Base-by-base conservation (phyloP, 2,329 filamentous ascomycete genomes). In the Cryphonectria parasitica region DNA sequence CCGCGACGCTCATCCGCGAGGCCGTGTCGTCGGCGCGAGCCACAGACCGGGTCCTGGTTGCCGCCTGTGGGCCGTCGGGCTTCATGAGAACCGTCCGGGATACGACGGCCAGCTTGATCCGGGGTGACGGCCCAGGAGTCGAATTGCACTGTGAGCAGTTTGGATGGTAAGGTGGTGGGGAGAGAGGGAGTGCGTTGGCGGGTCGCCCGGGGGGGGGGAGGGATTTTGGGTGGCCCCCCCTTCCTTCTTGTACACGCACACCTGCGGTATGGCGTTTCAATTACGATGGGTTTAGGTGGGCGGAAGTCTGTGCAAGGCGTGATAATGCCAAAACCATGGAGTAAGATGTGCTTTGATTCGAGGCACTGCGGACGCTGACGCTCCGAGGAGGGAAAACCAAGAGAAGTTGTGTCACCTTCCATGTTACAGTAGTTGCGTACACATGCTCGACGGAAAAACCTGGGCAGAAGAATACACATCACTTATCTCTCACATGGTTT, bases 81-180 rank as follows among this genome's bases (percentile, higher is more conserved):
- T 74, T 87, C 65, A 83, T 85, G 78, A 77, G 78, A 63, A 77
- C 78, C 2, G 83, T 84, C n/a, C 80, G 85, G 61, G 79, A 83
- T 39, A 81, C 82, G 0, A 81, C 82, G 11, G 84, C 85, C 2
- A 77, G 77, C 41, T 80, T 80, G 73, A 85, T 87, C 49, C 78
- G 76, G 0, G 77, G 79, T 1, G 78, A 80, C 34, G 85, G 85
- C 3, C 83, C 85, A 0, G 83, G 81, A 39, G 80, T 87, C n/a
- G 84, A 86, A 75, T 77, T 86, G 63, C 84, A 87, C 74, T 84
- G 82, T 72, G 85, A 87, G 75, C 80, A 84, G 74, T 85, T 86
- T 72, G 82, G 82, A 2, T 84, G 83, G 83, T 84, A 64, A 75
- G n/a, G n/a, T n/a, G n/a, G n/a, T 52, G 19, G 4, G 7, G 22